Evolutionary conservation across 2,329 filamentous ascomycete genomes (phyloP).

Genomic region (Monilinia aucupariae): DNA sequence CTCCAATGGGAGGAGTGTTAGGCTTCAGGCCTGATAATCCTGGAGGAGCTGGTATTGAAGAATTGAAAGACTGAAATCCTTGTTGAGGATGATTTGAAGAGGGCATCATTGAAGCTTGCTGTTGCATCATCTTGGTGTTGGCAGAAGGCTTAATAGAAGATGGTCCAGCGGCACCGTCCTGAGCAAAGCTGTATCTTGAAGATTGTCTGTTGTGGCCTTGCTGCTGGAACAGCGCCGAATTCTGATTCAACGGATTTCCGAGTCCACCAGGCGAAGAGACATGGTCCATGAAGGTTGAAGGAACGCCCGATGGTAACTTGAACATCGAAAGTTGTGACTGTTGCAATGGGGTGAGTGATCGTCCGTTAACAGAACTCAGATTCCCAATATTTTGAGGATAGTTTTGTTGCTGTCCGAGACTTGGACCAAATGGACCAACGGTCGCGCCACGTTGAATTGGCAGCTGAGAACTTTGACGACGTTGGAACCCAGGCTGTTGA

Average conservation of each 20-base stretch:
- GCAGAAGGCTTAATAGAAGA: conserved; percentile 67
- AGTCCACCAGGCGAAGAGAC: conserved; percentile 49
- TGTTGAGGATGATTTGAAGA: conserved; percentile 46
- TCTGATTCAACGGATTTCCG: conserved; percentile 42
- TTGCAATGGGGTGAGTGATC: conserved; percentile 76
- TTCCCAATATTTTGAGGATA: conserved; percentile 47
- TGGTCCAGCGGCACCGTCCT: conserved; percentile 60
- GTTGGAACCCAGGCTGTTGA: conserved; percentile 45
- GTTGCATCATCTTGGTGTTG: conserved; percentile 75
- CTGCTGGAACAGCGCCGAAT: conserved; percentile 48
- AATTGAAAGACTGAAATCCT: conserved; percentile 70
- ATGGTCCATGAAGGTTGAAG: conserved; percentile 51
- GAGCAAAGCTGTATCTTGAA: conserved; percentile 83
- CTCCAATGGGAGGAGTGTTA: conserved; percentile 80
- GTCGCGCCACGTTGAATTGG: conserved; percentile 63
- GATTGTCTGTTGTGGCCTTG: conserved; percentile 74
- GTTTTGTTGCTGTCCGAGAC: conserved; percentile 40
- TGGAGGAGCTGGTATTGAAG: conserved; percentile 84
- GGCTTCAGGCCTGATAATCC: conserved; percentile 77
- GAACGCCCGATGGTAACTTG: conserved; percentile 38
- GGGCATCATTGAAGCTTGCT: conserved; percentile 85
- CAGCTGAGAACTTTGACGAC: conserved; percentile 64
- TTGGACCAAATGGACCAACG: conserved; percentile 50
- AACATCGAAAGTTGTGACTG: conserved; percentile 59
- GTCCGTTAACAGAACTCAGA: conserved; percentile 56